Evolutionary conservation across 2,329 filamentous ascomycete species (phyloP), one percentile per base, ranked within the genome.

Genomic region (Colletotrichum agaves): DNA sequence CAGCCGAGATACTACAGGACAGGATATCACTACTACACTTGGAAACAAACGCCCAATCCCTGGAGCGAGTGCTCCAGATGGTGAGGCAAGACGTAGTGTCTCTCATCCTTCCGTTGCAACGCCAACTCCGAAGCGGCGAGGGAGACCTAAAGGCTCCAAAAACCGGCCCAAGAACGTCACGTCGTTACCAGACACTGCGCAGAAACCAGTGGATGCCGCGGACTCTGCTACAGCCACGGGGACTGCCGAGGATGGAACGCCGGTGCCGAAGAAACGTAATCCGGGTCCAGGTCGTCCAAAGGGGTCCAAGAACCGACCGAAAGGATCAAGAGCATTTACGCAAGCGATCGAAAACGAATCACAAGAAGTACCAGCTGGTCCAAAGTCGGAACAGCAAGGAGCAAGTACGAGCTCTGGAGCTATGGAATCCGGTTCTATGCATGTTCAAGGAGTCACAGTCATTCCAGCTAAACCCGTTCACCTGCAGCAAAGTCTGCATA

Each of bases 281-380:
- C 41, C 55, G 31, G 66, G 66, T 12, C 66, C 66, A 39, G 82
- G 85, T 5, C 79, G 85, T 35, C 85, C 85, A 0, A 86, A 85
- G 66, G 85, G 85, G 0, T 86, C 84, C 1, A 85, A 83, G 66
- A 87, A 86, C 67, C 79, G 82, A 3, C 78, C 81, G 3, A 84
- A 81, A 67, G 77, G 80, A 31, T 21, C 47, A 2, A 19, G 11
- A 35, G 8, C 11, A 13, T 21, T 49, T 3, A n/a, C 19, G 31
- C 47, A 31, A 23, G 11, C 15, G n/a, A 17, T n/a, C 23, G 31
- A 19, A 12, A 15, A 3, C 27, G 27, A 50, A 15, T 31, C 15
- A 35, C 47, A 50, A n/a, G 17, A 8, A 11, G 47, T 19, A 17
- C 10, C 27, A 12, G 11, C n/a, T 19, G 31, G 13, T 12, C 47